Base-by-base conservation (phyloP, 257 asterid genomes). In the Scutellaria minor region DNA sequence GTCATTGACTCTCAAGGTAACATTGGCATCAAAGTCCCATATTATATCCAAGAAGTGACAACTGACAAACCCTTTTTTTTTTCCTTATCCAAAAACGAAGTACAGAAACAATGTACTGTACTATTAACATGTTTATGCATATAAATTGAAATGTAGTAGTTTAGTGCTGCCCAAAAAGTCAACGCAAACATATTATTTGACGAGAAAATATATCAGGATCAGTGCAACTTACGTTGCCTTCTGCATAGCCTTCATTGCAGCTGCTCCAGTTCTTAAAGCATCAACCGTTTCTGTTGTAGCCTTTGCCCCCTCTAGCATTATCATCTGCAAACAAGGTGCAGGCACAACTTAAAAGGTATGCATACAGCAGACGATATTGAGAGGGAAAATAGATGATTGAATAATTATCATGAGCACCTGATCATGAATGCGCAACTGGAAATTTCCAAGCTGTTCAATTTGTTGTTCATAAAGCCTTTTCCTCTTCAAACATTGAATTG, bases 191-290 rank as follows among this genome's bases (percentile, higher is more conserved):
- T 31, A 77, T 72, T 18, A 65, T 7, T 50, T 6, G 27, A 55
- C 46, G 35, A 6, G 37, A 31, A 31, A 31, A 31, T 31, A 31
- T 31, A 47, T 70, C 41, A 14, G 51, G 59, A 66, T 39, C 41
- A 37, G 70, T 5, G 57, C 45, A 75, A 78, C 96, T 78, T 79
- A 90, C 96, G 90, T 88, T 22, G 95, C 96, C 82, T 90, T 90
- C 80, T 90, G 96, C 92, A 90, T 90, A 65, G 96, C 92, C 79
- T 88, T 90, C 96, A 90, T 90, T 35, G 96, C 92, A 77, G 96
- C 83, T 63, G 95, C 96, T 77, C 95, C 96, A 47, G 90, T 88
- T 80, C 96, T 90, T 85, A 88, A 82, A 75, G 96, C 96, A 77
- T 88, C 96, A 75, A 90, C 96, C 72, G 96, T 90, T 75, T 90